Conservation (phyloP, 106 monocot genomes). For the Xerophyta viscosa region DNA sequence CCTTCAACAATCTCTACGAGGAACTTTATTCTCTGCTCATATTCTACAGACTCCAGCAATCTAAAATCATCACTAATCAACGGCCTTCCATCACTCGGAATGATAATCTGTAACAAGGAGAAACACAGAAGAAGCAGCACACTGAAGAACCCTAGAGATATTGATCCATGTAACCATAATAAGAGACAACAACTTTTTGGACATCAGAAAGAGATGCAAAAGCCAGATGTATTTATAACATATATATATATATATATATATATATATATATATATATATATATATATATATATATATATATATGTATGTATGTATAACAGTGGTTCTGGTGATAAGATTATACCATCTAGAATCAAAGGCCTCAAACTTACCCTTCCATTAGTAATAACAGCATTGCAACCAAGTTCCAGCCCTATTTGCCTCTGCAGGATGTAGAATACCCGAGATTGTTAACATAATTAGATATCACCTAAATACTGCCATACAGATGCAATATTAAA, state of each 20-base stretch:
- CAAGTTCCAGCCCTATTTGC: conserved; percentile 47
- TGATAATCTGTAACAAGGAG: conserved; percentile 40
- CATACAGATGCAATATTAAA: no score
- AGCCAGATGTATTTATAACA: no score
- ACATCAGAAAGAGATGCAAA: not conserved
- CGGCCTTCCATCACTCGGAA: conserved; percentile 27
- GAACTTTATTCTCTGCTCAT: conserved; percentile 54
- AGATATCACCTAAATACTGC: no score
- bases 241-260: no score
- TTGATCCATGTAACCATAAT: no score
- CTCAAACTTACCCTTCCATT: conserved; percentile 79
- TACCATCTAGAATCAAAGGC: not conserved
- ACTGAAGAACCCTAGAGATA: no score
- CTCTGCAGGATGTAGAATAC: conserved; percentile 39
- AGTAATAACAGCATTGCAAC: conserved; percentile 67
- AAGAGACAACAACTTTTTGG: no score
- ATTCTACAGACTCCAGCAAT: conserved; percentile 86
- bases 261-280: no score
- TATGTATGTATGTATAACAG: no score
- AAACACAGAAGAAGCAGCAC: not conserved
- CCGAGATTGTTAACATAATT: conserved; percentile 5
- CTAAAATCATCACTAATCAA: conserved; percentile 82
- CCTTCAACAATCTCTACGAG: conserved; percentile 72
- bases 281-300: no score
- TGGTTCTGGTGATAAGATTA: no score